Conservation (phyloP, 2,329 filamentous ascomycete genomes). For the Stemphylium beticola region DNA sequence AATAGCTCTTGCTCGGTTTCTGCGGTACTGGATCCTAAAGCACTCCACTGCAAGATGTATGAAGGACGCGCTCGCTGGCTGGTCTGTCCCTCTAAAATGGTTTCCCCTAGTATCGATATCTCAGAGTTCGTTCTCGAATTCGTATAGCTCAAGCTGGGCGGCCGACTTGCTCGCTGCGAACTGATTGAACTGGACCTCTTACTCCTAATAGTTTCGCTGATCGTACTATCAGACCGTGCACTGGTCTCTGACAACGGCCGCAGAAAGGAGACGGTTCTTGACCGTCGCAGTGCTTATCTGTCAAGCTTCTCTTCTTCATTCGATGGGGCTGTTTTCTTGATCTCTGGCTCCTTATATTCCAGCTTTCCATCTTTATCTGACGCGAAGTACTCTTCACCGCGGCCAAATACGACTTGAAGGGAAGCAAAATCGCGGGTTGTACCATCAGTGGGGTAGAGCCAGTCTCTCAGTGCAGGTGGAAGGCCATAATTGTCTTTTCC, state of each 20-base stretch:
- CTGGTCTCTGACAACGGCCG: conserved; percentile 34
- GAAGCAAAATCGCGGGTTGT: conserved; percentile 41
- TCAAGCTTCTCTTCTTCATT: conserved; percentile 30
- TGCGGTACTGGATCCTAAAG: neutral
- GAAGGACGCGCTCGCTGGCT: conserved; percentile 13
- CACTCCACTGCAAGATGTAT: conserved; percentile 9
- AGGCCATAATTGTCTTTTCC: conserved; percentile 45
- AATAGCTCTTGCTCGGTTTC: neutral
- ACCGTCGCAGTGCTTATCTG: conserved; percentile 29
- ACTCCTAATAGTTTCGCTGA: conserved; percentile 14
- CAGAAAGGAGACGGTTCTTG: conserved; percentile 40
- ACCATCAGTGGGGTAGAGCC: conserved; percentile 43
- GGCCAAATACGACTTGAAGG: conserved; percentile 49
- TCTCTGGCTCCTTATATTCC: conserved; percentile 43
- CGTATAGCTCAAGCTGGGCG: conserved; percentile 27
- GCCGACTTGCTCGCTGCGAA: conserved; percentile 27
- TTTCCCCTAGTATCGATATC: conserved; percentile 20
- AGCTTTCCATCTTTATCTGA: conserved; percentile 48
- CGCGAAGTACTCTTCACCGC: conserved; percentile 50
- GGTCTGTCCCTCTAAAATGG: conserved; percentile 3
- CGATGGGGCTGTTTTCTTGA: conserved; percentile 18
- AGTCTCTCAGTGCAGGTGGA: conserved; percentile 39
- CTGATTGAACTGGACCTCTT: conserved; percentile 27
- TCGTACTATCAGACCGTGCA: conserved; percentile 16
- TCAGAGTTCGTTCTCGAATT: conserved; percentile 34